Evolutionary conservation across 2,329 filamentous ascomycete genomes (phyloP).

Genomic region (Xylariaceae sp.): DNA sequence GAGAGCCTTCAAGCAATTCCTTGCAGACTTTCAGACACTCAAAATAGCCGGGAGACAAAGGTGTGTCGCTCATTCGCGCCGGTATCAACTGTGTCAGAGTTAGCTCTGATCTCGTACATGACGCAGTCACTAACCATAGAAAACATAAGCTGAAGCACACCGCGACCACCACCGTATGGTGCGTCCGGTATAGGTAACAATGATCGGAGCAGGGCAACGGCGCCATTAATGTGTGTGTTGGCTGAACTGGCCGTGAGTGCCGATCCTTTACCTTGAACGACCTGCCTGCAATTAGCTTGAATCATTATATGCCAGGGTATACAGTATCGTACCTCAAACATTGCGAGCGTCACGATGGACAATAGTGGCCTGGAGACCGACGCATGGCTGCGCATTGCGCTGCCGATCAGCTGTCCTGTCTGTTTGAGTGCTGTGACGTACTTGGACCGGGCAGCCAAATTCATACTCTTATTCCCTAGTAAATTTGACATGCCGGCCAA

Average conservation of each 20-base stretch:
- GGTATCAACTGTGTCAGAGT: constrained; percentile 42
- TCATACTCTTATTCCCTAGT: constrained; percentile 44
- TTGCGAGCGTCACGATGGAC: constrained; percentile 55
- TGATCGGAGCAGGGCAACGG: constrained; percentile 54
- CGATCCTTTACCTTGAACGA: constrained; percentile 44
- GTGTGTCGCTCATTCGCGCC: constrained; percentile 38
- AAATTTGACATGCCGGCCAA: constrained; percentile 57
- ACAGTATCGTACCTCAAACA: constrained; percentile 53
- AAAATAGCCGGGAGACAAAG: constrained; percentile 41
- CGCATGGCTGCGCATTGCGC: constrained; percentile 32
- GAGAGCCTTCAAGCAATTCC: constrained; percentile 29
- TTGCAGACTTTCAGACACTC: constrained; percentile 43
- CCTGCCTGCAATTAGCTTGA: constrained; percentile 24
- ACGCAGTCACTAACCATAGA: constrained; percentile 45
- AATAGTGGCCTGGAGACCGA: constrained; percentile 44
- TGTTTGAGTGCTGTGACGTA: constrained; percentile 54
- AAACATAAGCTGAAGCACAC: constrained; percentile 55
- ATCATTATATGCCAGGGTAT: neutral
- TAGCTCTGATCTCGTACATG: constrained; percentile 4
- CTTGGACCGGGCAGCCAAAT: constrained; percentile 46
- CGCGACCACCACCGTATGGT: constrained; percentile 45
- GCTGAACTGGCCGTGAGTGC: constrained; percentile 48
- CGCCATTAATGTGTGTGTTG: constrained; percentile 58
- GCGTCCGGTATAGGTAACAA: constrained; percentile 39
- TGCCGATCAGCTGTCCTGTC: constrained; percentile 41